Conservation (phyloP, 768 basidiomycete genomes). For the Termitomyces sp. region DNA sequence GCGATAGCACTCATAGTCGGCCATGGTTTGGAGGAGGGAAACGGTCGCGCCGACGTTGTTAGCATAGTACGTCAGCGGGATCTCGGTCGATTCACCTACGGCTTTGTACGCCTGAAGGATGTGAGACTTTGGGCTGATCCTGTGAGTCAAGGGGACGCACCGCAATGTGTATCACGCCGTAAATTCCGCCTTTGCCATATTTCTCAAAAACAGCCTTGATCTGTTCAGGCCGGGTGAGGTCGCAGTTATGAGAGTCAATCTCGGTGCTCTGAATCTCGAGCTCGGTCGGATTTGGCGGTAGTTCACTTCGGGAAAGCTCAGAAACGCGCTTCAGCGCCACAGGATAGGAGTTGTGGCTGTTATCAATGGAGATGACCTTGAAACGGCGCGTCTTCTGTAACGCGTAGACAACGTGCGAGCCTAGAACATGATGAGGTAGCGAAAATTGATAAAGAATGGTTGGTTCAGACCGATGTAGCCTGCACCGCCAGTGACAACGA, state of each 20-base stretch:
- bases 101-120: conserved; percentile 85
- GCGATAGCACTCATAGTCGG: conserved; percentile 76
- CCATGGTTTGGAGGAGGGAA: conserved; percentile 83
- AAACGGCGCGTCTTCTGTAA: conserved; percentile 85
- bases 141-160: conserved; percentile 35
- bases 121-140: conserved; percentile 1
- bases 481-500: conserved; percentile 64
- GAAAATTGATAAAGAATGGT: conserved; percentile 1
- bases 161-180: conserved; percentile 96
- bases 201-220: conserved; percentile 78
- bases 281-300: conserved; percentile 64
- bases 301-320: conserved; percentile 72
- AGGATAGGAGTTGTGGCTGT: conserved; percentile 89
- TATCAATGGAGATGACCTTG: conserved; percentile 94
- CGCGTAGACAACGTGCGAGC: conserved; percentile 90
- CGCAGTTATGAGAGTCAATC: conserved; percentile 68
- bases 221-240: conserved; percentile 72
- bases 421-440: conserved; percentile 37
- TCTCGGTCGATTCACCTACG: conserved; percentile 94
- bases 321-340: conserved; percentile 72
- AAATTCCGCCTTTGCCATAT: conserved; percentile 88
- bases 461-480: conserved; percentile 78
- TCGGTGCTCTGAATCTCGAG: conserved; percentile 69
- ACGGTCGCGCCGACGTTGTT: conserved; percentile 93
- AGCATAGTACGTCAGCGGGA: conserved; percentile 88